Conservation (phyloP, 768 basidiomycete species). For the Favolaschia claudopus region DNA sequence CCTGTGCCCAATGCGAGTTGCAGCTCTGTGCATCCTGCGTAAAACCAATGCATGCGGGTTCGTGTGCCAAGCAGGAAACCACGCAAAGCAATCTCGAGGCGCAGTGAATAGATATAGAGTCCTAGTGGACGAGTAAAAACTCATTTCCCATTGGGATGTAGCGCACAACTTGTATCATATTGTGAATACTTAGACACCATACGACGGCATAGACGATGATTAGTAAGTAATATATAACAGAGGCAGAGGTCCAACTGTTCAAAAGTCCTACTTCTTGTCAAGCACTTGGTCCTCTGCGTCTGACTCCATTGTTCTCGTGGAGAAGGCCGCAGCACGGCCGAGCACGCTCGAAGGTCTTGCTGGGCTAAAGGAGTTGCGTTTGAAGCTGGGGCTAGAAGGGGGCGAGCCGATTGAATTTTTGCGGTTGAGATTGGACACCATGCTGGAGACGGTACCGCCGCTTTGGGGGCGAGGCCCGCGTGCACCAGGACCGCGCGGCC, state of each 20-base stretch:
- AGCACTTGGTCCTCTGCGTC: conserved; percentile 83
- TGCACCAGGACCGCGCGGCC: conserved; percentile 56
- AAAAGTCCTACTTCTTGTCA: conserved; percentile 43
- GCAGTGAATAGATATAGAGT: no score
- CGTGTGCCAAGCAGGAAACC: conserved; percentile 3
- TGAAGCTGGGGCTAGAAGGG: conserved; percentile 48
- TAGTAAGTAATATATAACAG: conserved; percentile 13
- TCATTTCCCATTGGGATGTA: no score
- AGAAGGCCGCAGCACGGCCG: conserved; percentile 60
- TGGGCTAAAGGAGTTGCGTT: conserved; percentile 57
- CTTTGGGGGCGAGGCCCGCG: conserved; percentile 54
- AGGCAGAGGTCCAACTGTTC: not conserved
- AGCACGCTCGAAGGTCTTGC: conserved; percentile 55
- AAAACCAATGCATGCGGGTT: conserved; percentile 5
- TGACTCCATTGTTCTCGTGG: conserved; percentile 82
- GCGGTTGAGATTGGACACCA: conserved; percentile 66
- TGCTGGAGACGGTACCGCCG: conserved; percentile 56
- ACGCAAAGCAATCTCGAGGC: no score
- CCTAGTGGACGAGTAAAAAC: no score
- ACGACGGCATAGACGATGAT: not conserved
- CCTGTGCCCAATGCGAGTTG: conserved; percentile 13
- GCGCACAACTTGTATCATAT: no score
- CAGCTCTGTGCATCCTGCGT: conserved; percentile 20
- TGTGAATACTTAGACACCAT: not conserved
- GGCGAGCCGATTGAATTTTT: conserved; percentile 48